Percentiles rank a stretch among this genome's conserved stretches.
phyloP scores from a whole-genome alignment of 352 stramenopile species.

The Phytophthora sojae region DNA sequence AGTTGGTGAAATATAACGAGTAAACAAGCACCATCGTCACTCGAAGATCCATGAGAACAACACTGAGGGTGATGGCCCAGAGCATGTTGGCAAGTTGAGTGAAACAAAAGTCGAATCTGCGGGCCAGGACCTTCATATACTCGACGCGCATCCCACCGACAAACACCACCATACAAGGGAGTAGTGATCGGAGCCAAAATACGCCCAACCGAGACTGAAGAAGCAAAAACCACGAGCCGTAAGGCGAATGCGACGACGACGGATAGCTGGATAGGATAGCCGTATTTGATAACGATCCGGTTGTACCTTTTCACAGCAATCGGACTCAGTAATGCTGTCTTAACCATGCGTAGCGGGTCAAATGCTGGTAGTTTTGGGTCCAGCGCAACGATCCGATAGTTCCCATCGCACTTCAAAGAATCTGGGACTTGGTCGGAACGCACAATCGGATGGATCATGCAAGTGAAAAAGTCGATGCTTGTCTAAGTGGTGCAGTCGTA shows the following conservation, averaged over 20 bases:
- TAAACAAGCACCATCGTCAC: constrained; percentile 2
- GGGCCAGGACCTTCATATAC: background rate
- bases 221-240: background rate
- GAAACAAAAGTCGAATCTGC: background rate
- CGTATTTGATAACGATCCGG: background rate
- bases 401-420: background rate
- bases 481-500: background rate
- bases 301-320: background rate
- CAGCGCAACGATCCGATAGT: background rate
- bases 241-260: background rate
- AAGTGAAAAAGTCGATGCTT: background rate
- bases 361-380: background rate
- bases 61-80: background rate
- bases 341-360: background rate
- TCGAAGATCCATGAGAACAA: background rate
- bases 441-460: background rate
- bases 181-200: background rate
- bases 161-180: background rate
- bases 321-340: background rate
- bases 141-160: background rate
- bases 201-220: background rate
- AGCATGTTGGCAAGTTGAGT: background rate
- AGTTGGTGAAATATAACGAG: background rate
- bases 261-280: background rate
- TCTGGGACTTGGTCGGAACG: background rate